Percentiles rank a stretch among this genome's conserved stretches.
phyloP scores from a whole-genome alignment of 345 rosid genomes.

The Gynandropsis gynandra region DNA sequence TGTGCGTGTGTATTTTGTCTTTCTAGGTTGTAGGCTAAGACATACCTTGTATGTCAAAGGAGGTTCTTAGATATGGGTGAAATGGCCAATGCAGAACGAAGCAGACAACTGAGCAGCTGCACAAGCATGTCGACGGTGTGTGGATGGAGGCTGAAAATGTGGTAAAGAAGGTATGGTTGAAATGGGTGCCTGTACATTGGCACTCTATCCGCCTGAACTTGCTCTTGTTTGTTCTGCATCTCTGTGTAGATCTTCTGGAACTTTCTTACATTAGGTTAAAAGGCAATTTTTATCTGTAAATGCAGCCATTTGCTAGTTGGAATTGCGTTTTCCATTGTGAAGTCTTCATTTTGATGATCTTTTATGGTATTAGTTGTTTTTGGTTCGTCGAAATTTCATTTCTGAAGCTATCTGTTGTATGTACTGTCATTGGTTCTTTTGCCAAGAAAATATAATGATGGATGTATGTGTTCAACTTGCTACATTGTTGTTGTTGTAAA shows the following conservation, averaged over 20 bases:
- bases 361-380: neutral
- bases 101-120: constrained; percentile 82
- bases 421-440: neutral
- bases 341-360: neutral
- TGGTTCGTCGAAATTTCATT: neutral
- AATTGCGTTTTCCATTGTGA: constrained; percentile 1
- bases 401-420: constrained; percentile 4
- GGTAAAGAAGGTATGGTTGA: constrained; percentile 63
- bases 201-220: neutral
- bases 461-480: neutral
- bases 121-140: constrained; percentile 73
- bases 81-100: constrained; percentile 82
- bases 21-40: constrained; percentile 48
- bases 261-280: neutral
- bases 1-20: constrained; percentile 21
- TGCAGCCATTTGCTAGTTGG: neutral
- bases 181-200: neutral
- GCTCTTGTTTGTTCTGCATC: neutral
- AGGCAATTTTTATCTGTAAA: neutral
- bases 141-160: constrained; percentile 91
- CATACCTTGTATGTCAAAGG: constrained; percentile 54
- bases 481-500: constrained; percentile 12
- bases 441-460: neutral
- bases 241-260: neutral
- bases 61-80: constrained; percentile 59